Base-by-base conservation (phyloP, 768 basidiomycete species). In the Leucocoprinus sp. region DNA sequence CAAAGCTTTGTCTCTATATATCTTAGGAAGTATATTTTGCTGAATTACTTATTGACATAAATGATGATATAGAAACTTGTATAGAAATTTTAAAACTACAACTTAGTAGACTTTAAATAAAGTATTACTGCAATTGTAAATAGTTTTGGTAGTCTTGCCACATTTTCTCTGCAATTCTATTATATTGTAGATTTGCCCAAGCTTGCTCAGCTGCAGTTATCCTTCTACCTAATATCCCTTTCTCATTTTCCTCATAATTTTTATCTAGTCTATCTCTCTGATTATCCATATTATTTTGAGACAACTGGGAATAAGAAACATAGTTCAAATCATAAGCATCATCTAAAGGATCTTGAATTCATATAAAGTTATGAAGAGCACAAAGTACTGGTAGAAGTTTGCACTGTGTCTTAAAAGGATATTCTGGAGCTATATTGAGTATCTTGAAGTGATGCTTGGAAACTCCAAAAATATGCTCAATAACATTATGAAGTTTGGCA, bases 111-210 rank as follows among this genome's bases (percentile, higher is more conserved):
- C n/a, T n/a, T n/a, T n/a, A n/a, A n/a, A n/a, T n/a, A n/a, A n/a
- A n/a, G n/a, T n/a, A n/a, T n/a, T n/a, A n/a, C n/a, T n/a, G n/a
- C n/a, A n/a, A n/a, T n/a, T n/a, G n/a, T n/a, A n/a, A n/a, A n/a
- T n/a, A n/a, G n/a, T 27, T 93, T 93, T 52, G 86, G 37, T 52
- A 51, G 26, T 37, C 24, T 34, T 52, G 22, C 54, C 58, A 49
- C 45, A 48, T 63, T 9, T 54, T 54, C 19, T 54, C 47, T 37
- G 58, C 57, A 43, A 55, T 37, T 37, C 56, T 52, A 51, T 55
- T 49, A 8, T 26, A 39, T 6, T 40, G 24, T 34, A n/a, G 5
- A 23, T 33, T 33, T 46, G 53, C 51, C 31, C 27, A 9, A 4
- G 21, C 19, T 17, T 43, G 36, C 48, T 52, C 39, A n/a, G 37